A percentile compares a stretch with the other conserved stretches of the same genome.
Evolutionary conservation across 257 asterid genomes (phyloP).

Genomic region (Catharanthus roseus): DNA sequence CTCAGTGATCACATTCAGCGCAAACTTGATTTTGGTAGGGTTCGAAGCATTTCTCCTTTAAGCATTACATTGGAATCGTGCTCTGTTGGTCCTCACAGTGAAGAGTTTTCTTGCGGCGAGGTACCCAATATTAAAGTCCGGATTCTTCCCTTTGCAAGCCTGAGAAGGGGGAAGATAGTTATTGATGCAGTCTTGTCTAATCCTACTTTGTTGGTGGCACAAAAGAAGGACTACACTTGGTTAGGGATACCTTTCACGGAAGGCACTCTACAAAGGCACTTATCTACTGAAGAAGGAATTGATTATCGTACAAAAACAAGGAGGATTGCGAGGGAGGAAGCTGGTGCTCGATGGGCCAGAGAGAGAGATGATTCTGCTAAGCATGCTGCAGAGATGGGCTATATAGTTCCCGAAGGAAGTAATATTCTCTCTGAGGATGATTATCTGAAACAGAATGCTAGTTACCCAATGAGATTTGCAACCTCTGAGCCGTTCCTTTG

Average conservation of each 20-base stretch:
- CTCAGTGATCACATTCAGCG: conserved; percentile 71
- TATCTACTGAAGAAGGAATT: conserved; percentile 87
- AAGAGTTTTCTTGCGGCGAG: conserved; percentile 93
- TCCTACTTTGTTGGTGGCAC: conserved; percentile 76
- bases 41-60: conserved; percentile 80
- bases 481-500: conserved; percentile 54
- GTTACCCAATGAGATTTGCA: conserved; percentile 44
- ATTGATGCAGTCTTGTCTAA: conserved; percentile 74
- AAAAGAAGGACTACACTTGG: conserved; percentile 82
- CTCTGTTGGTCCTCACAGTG: conserved; percentile 79
- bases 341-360: conserved; percentile 54
- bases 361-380: conserved; percentile 84
- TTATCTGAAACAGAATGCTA: conserved; percentile 40
- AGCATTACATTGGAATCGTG: conserved; percentile 93
- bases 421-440: conserved; percentile 44
- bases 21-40: conserved; percentile 84
- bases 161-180: conserved; percentile 85
- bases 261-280: conserved; percentile 53
- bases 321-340: conserved; percentile 86
- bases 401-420: conserved; percentile 49
- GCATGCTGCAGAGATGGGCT: conserved; percentile 74
- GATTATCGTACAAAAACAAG: conserved; percentile 79
- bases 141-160: conserved; percentile 84
- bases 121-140: conserved; percentile 74
- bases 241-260: conserved; percentile 85